Base-by-base conservation (phyloP, 2,329 filamentous ascomycete species). In the Fusarium sp. region DNA sequence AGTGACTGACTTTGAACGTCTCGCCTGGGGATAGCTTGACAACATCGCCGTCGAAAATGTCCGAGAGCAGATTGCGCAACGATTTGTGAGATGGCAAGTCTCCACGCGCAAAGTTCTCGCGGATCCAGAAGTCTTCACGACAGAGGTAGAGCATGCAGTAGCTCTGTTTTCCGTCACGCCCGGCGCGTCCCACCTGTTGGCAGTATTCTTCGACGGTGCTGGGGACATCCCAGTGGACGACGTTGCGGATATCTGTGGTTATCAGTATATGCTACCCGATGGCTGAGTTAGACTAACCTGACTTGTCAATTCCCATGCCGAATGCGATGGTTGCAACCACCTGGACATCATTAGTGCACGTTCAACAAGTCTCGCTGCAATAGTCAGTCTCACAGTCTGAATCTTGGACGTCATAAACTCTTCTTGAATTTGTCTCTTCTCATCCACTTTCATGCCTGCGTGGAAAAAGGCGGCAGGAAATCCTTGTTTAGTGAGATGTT, bases 281-380 rank as follows among this genome's bases (percentile, higher is more conserved):
- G 3, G 2, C 0, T 10, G 4, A 6, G 5, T n/a, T 19, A 11
- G 4, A 43, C 65, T 14, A 57, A 71, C 70, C 70, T 43, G 70
- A 57, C 57, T 86, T 86, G 66, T 86, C 83, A 15, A 86, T 84
- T 0, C 84, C 84, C 83, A 86, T 86, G 1, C 83, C 84, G 46
- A 86, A 86, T 1, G 84, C 84, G 36, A 85, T 85, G 0, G 83
- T 86, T 4, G 83, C 82, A 15, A 69, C 66, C n/a, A 69, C 66
- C 66, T 68, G 3, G 1, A 3, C 2, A 13, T n/a, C 4, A 21
- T 68, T 4, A 69, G 52, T 11, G 9, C 3, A 2, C 2, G 3
- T 14, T 6, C 2, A 39, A 9, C 4, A 1, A 3, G 14, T 0
- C 1, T 8, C 5, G 13, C 3, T 11, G 4, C 3, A 3, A 2